Conservation (phyloP, 2,329 filamentous ascomycete species). For the Penicillium sp. region DNA sequence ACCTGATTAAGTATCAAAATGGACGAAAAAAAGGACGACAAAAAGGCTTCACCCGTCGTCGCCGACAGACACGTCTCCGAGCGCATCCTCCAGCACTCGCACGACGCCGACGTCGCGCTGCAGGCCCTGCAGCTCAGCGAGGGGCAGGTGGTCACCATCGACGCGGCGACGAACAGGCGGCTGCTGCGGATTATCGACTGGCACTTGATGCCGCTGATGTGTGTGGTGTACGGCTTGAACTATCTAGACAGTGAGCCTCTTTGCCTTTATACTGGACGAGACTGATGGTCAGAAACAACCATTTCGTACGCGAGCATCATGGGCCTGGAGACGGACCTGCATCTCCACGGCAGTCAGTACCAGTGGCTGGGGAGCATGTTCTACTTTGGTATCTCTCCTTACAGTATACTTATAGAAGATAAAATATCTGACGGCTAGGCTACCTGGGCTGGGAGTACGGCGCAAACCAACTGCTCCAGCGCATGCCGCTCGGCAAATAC, state of each 20-base stretch:
- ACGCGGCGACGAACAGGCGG: slow-evolving; percentile 55
- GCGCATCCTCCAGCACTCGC: slow-evolving; percentile 49
- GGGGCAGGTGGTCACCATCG: slow-evolving; percentile 51
- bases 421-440: slow-evolving; percentile 23
- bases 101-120: slow-evolving; percentile 60
- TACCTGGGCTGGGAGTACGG: slow-evolving; percentile 62
- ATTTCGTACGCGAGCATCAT: slow-evolving; percentile 53
- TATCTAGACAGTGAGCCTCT: slow-evolving; percentile 47
- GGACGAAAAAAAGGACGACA: slow-evolving; percentile 15
- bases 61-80: slow-evolving; percentile 20
- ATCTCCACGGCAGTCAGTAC: slow-evolving; percentile 43
- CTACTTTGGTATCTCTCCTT: slow-evolving; percentile 39
- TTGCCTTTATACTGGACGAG: neutral
- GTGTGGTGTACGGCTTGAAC: slow-evolving; percentile 56
- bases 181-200: slow-evolving; percentile 60
- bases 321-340: slow-evolving; percentile 48
- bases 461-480: slow-evolving; percentile 61
- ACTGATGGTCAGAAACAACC: slow-evolving; percentile 38
- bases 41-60: neutral
- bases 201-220: slow-evolving; percentile 59
- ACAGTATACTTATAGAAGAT: neutral
- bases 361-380: slow-evolving; percentile 53
- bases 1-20: no score
- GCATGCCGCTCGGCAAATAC: slow-evolving; percentile 63
- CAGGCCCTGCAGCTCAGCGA: slow-evolving; percentile 50